Percentiles rank a stretch among this genome's conserved stretches.
These are phyloP conservation scores for Strigomonas oncopelti DNA, from an alignment of 208 protist species.

Conservation along the genomic window DNA sequence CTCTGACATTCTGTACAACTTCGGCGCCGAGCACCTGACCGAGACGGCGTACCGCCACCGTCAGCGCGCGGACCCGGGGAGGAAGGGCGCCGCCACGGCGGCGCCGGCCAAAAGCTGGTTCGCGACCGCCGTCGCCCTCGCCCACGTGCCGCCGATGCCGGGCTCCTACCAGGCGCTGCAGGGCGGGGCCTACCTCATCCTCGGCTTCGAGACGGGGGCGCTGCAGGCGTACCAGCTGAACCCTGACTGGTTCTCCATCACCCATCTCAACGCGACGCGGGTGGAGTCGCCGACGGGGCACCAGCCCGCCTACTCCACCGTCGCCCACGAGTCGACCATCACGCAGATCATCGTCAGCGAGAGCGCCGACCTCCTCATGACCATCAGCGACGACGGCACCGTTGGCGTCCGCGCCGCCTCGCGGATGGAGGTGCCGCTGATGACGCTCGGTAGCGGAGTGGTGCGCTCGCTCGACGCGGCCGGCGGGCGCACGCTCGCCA, in stretches of 20 bases:
- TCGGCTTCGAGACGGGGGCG: conserved; percentile 75
- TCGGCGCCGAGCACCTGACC: conserved; percentile 28
- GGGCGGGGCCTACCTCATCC: conserved; percentile 41
- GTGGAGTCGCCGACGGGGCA: conserved; percentile 56
- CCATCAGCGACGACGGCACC: conserved; percentile 67
- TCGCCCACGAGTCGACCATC: conserved; percentile 51
- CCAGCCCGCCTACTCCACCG: conserved; percentile 36
- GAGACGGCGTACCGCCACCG: background rate
- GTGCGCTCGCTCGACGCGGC: background rate
- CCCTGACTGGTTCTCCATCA: conserved; percentile 60
- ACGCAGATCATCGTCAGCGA: conserved; percentile 49
- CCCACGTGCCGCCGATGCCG: conserved; percentile 17
- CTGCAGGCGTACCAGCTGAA: conserved; percentile 67
- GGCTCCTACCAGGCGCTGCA: conserved; percentile 9
- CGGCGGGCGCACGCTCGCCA: background rate
- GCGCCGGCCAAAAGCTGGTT: conserved; percentile 35
- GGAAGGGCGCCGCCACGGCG: background rate
- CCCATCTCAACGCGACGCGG: conserved; percentile 43
- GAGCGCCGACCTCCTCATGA: conserved; percentile 51
- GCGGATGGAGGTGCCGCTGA: conserved; percentile 50
- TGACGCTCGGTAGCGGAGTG: conserved; percentile 46
- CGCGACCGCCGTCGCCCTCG: conserved; percentile 57
- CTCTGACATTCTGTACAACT: conserved; percentile 63
- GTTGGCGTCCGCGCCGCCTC: conserved; percentile 57
- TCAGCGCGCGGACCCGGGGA: background rate